Evolutionary conservation across 495 filamentous ascomycete species (phyloP).

Genomic region (Halenospora varia): DNA sequence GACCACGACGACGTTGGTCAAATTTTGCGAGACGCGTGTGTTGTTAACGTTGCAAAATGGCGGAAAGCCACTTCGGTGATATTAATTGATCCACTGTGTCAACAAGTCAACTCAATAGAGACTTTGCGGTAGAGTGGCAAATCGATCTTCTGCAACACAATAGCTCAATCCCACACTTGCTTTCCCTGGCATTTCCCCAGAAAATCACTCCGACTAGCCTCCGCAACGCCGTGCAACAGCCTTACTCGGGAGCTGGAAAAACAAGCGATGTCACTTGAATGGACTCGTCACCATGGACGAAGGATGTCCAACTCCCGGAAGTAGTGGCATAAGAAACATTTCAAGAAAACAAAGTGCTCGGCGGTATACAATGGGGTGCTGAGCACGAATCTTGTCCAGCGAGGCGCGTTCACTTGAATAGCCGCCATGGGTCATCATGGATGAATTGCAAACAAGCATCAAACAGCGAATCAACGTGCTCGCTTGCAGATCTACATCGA

Average conservation of each 20-base stretch:
- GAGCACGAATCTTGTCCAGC: not conserved
- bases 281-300: not conserved
- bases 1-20: not conserved
- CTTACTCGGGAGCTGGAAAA: not conserved
- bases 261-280: not conserved
- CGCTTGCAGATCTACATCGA: not conserved
- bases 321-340: not conserved
- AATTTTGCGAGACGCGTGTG: not conserved
- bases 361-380: not conserved
- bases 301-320: not conserved
- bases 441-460: not conserved
- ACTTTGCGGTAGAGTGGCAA: no score
- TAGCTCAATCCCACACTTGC: not conserved
- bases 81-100: no score
- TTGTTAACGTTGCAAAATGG: not conserved
- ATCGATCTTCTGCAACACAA: not conserved
- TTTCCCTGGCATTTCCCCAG: not conserved
- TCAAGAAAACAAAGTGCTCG: not conserved
- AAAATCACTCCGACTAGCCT: not conserved
- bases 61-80: no score
- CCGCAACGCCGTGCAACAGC: not conserved
- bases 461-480: not conserved
- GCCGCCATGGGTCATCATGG: constrained; percentile 1
- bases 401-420: not conserved
- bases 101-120: no score